phyloP scores from a whole-genome alignment of 257 asterid genomes.

The Ophiorrhiza pumila region DNA sequence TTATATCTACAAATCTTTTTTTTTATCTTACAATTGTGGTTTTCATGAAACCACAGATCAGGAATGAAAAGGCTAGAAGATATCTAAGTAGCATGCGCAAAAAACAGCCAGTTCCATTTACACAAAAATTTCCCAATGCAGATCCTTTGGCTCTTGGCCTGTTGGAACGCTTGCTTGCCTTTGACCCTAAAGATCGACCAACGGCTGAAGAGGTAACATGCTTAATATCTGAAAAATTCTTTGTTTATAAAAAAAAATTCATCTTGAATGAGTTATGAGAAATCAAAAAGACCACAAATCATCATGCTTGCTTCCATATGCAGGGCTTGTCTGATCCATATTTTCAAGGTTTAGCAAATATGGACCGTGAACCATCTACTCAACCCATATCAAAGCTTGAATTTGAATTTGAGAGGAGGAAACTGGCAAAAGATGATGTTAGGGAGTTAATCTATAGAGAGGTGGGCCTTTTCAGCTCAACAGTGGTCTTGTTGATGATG shows the following conservation, averaged over 20 bases:
- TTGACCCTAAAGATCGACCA: constrained; percentile 94
- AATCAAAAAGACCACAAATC: background rate
- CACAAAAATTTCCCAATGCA: constrained; percentile 67
- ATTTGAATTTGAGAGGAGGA: constrained; percentile 91
- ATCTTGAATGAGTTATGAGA: background rate
- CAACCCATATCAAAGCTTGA: constrained; percentile 89
- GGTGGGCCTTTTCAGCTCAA: constrained; percentile 20
- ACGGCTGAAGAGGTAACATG: constrained; percentile 85
- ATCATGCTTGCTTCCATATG: constrained; percentile 16
- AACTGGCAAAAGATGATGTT: constrained; percentile 84
- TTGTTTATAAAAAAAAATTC: constrained; percentile 8
- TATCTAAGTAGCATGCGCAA: constrained; percentile 83
- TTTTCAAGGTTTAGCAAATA: constrained; percentile 66
- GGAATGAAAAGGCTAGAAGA: constrained; percentile 97
- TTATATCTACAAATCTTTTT: background rate
- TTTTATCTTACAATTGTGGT: constrained; percentile 9
- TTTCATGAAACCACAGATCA: constrained; percentile 66
- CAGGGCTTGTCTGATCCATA: constrained; percentile 86
- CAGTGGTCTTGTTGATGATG: background rate
- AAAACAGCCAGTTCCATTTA: constrained; percentile 70
- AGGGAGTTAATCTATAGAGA: constrained; percentile 82
- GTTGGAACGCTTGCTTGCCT: constrained; percentile 75
- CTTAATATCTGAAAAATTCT: constrained; percentile 3
- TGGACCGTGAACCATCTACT: constrained; percentile 84
- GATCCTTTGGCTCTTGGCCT: constrained; percentile 81